A percentile compares a stretch with the other conserved stretches of the same genome.
phyloP scores from a whole-genome alignment of 1,284 basidiomycete genomes.

The Stygiomarasmius scandens region DNA sequence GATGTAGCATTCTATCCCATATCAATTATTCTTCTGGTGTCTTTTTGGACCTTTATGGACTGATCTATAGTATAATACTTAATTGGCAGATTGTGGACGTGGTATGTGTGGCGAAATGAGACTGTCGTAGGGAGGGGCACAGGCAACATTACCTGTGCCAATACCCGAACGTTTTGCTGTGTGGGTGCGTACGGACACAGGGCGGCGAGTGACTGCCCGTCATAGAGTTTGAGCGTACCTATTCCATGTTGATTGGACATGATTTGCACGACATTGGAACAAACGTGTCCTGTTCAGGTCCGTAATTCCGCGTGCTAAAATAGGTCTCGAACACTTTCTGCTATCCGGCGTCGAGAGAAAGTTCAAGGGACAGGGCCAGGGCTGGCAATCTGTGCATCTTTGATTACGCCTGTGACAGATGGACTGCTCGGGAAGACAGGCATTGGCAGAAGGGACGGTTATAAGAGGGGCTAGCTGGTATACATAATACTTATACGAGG shows the following conservation, averaged over 20 bases:
- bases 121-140: neutral
- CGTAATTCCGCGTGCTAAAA: too few relatives aligned
- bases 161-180: neutral
- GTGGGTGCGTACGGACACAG: neutral
- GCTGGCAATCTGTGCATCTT: too few relatives aligned
- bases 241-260: too few relatives aligned
- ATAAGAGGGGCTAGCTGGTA: slow-evolving; percentile 1
- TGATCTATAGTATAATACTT: neutral
- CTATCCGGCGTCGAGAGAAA: slow-evolving; percentile 24
- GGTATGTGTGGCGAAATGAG: too few relatives aligned
- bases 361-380: too few relatives aligned
- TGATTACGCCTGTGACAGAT: too few relatives aligned
- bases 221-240: too few relatives aligned
- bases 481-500: neutral
- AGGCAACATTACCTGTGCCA: neutral
- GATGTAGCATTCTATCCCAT: slow-evolving; percentile 45
- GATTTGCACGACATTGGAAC: too few relatives aligned
- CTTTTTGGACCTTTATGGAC: slow-evolving; percentile 31
- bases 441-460: slow-evolving; percentile 35
- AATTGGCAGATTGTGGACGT: too few relatives aligned
- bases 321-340: slow-evolving; percentile 14
- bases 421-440: slow-evolving; percentile 31
- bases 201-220: too few relatives aligned
- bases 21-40: slow-evolving; percentile 36
- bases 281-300: too few relatives aligned